Conservation (phyloP, 1,284 basidiomycete genomes). For the Moesziomyces globuligerus region DNA sequence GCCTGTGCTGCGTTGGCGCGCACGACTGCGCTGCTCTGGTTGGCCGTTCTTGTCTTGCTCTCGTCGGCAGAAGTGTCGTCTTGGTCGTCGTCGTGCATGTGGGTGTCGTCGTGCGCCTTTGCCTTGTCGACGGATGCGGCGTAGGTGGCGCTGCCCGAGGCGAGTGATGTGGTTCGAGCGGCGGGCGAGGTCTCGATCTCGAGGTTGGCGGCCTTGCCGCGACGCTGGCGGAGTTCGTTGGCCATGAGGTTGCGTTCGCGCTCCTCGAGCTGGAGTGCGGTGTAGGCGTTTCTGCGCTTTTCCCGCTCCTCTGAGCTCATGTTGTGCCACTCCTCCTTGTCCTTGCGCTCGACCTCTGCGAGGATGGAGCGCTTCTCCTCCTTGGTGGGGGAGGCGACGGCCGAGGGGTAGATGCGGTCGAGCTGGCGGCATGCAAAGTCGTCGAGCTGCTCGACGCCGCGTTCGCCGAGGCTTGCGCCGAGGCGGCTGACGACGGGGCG, state of each 20-base stretch:
- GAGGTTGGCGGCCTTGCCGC: conserved; percentile 29
- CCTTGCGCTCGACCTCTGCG: conserved; percentile 51
- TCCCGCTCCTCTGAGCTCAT: conserved; percentile 52
- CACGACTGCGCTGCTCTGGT: conserved; percentile 16
- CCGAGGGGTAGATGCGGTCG: conserved; percentile 72
- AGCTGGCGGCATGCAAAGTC: conserved; percentile 87
- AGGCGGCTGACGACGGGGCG: conserved; percentile 83
- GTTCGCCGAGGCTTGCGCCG: conserved; percentile 70
- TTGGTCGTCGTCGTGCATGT: no score
- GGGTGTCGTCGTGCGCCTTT: conserved; percentile 12
- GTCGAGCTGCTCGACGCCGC: conserved; percentile 75
- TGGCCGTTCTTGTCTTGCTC: conserved; percentile 12
- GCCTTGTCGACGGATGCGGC: conserved; percentile 1
- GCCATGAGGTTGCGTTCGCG: conserved; percentile 53
- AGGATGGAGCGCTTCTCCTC: conserved; percentile 54
- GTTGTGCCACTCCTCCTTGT: conserved; percentile 53
- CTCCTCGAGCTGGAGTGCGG: conserved; percentile 52
- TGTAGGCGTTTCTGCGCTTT: conserved; percentile 54
- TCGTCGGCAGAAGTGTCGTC: conserved; percentile 15
- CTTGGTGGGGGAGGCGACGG: conserved; percentile 39
- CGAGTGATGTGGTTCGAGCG: conserved; percentile 9
- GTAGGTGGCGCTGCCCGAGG: conserved; percentile 13
- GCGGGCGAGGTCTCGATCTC: conserved; percentile 21
- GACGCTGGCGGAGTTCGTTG: conserved; percentile 52
- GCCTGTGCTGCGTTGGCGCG: conserved; percentile 60